Conservation (phyloP, 1,284 basidiomycete species). For the Puccinia polysora region DNA sequence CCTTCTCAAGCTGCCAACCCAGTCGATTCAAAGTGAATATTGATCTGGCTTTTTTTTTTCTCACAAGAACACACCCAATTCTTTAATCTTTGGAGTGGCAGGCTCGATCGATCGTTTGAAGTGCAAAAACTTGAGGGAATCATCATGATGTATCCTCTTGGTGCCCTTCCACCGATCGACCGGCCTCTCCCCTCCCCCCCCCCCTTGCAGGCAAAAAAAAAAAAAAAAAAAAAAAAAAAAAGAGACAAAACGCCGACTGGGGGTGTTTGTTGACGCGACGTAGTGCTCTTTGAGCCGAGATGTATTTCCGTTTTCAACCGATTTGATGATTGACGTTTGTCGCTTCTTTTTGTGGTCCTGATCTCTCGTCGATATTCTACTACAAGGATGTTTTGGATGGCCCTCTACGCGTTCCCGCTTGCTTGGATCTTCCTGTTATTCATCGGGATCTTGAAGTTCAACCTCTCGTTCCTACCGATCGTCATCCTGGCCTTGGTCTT, state of each 20-base stretch:
- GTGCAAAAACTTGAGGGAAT: no score
- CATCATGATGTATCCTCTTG: no score
- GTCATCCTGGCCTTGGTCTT: constrained; percentile 81
- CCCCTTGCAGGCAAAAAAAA: no score
- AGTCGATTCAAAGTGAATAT: constrained; percentile 68
- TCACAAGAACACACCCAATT: not conserved
- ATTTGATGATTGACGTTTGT: not conserved
- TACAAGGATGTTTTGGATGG: constrained; percentile 84
- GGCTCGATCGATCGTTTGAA: no score
- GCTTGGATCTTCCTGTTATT: constrained; percentile 80
- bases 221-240: not conserved
- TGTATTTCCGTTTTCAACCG: no score
- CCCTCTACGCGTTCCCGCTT: constrained; percentile 80
- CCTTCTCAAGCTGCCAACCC: constrained; percentile 83
- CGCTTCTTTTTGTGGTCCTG: constrained; percentile 6
- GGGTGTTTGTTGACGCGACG: not conserved
- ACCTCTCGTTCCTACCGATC: constrained; percentile 77
- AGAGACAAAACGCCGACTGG: not conserved
- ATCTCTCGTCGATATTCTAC: constrained; percentile 32
- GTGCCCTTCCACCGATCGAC: not conserved
- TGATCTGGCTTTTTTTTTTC: not conserved
- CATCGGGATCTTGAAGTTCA: constrained; percentile 80
- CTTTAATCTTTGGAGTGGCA: not conserved
- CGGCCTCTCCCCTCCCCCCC: no score
- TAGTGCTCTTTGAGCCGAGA: not conserved